Evolutionary conservation across 2,329 filamentous ascomycete species (phyloP).

Genomic region (Apiospora koreana): DNA sequence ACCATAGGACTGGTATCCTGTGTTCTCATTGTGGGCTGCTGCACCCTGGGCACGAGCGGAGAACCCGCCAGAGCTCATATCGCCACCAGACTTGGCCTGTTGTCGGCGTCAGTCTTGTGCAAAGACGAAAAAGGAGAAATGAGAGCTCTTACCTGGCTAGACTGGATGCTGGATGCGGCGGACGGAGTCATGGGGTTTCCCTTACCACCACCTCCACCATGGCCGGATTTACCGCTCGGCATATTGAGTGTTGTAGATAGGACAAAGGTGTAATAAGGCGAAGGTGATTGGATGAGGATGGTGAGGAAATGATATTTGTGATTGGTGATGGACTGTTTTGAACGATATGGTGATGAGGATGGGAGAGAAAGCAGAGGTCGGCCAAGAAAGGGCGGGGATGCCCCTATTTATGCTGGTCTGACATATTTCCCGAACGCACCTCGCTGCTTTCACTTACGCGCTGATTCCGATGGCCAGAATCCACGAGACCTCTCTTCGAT

Average conservation of each 20-base stretch:
- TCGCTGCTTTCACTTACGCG: background rate
- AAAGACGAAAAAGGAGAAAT: too few relatives aligned
- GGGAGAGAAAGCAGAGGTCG: background rate
- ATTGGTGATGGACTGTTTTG: background rate
- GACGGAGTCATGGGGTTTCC: background rate
- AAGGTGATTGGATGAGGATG: too few relatives aligned
- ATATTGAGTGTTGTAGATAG: slow-evolving; percentile 10
- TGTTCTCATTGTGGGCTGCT: background rate
- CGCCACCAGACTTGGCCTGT: background rate
- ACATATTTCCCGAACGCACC: background rate
- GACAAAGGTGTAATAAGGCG: slow-evolving; percentile 18
- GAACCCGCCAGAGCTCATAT: background rate
- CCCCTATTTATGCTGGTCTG: background rate
- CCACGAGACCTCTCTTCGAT: background rate
- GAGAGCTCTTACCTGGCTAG: background rate
- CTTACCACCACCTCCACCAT: background rate
- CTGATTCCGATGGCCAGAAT: too few relatives aligned
- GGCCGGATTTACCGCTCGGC: background rate
- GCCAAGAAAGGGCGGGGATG: too few relatives aligned
- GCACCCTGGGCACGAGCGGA: background rate
- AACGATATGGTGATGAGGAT: background rate
- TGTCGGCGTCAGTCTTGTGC: background rate
- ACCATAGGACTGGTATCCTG: background rate
- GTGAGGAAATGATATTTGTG: background rate
- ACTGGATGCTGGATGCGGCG: background rate